phyloP scores from a whole-genome alignment of 495 filamentous ascomycete genomes.

The Podospora sp. region DNA sequence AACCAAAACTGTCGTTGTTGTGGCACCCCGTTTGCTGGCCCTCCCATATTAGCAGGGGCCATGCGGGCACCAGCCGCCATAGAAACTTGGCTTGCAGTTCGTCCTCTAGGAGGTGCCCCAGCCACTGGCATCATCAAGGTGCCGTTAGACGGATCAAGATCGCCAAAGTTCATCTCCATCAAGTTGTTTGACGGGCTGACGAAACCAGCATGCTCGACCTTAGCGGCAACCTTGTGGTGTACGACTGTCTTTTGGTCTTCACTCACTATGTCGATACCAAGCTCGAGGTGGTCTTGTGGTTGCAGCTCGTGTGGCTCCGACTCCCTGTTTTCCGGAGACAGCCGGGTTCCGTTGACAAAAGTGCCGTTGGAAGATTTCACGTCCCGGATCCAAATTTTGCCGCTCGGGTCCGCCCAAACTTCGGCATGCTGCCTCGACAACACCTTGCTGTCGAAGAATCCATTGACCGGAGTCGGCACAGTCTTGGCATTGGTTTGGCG shows the following conservation, averaged over 20 bases:
- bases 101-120: slow-evolving; percentile 59
- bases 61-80: slow-evolving; percentile 61
- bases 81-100: slow-evolving; percentile 72
- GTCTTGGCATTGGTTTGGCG: slow-evolving; percentile 97
- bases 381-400: slow-evolving; percentile 94
- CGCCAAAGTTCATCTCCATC: slow-evolving; percentile 86
- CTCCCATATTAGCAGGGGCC: slow-evolving; percentile 57
- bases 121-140: slow-evolving; percentile 63
- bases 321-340: slow-evolving; percentile 91
- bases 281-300: slow-evolving; percentile 83
- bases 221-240: slow-evolving; percentile 95
- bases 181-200: slow-evolving; percentile 67
- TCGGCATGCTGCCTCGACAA: slow-evolving; percentile 95
- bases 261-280: slow-evolving; percentile 97
- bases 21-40: slow-evolving; percentile 53
- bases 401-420: slow-evolving; percentile 85
- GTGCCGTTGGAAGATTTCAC: slow-evolving; percentile 98
- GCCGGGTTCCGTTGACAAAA: slow-evolving; percentile 89
- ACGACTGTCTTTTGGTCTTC: slow-evolving; percentile 98
- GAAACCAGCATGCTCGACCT: slow-evolving; percentile 91
- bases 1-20: slow-evolving; percentile 67
- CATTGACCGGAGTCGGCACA: slow-evolving; percentile 82
- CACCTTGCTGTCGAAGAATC: slow-evolving; percentile 97
- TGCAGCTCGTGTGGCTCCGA: slow-evolving; percentile 91
- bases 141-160: slow-evolving; percentile 75